Base-by-base conservation (phyloP, 2,329 filamentous ascomycete genomes). In the Apiospora hydei region DNA sequence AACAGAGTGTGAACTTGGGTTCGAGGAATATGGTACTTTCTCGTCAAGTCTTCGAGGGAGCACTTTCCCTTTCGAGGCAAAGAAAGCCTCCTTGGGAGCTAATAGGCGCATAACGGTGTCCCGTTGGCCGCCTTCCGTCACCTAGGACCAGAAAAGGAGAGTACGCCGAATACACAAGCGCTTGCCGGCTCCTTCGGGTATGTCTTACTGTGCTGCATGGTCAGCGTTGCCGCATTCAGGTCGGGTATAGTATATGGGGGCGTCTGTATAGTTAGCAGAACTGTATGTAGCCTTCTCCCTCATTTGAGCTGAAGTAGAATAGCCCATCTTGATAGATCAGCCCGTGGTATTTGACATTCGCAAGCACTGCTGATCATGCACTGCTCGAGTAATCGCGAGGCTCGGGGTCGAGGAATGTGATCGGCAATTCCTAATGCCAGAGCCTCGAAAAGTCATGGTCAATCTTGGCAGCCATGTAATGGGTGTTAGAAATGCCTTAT, bases 201-300 rank as follows among this genome's bases (percentile, higher is more conserved):
- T 41, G 34, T 64, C 34, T 64, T 64, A 64, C 57, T n/a, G 46
- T 49, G 7, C 57, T 64, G 57, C 57, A 64, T 64, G 57, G 57
- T 64, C 57, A 64, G 57, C 57, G 34, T 64, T 64, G 57, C 34
- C 21, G 34, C 34, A 13, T 1, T 57, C 14, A 7, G 41, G 41
- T 38, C 34, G 34, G 34, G 34, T 30, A 30, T 30, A 30, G 34
- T 38, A 38, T 53, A 30, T 16, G 10, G 11, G 24, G 49, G 49
- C 13, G 24, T 30, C 11, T 24, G 11, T 30, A 53, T 53, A 30
- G 16, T 24, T 2, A 26, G 49, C 49, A 30, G 2, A 53, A 30
- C 49, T 53, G 24, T 10, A 53, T 30, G 11, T 53, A 53, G 49
- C 47, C 47, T 53, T 13, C 26, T 53, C n/a, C 26, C 34, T 38